Evolutionary conservation across 1,284 basidiomycete genomes (phyloP), one percentile per base, ranked within the genome.

Genomic region (Amylostereum chailletii): DNA sequence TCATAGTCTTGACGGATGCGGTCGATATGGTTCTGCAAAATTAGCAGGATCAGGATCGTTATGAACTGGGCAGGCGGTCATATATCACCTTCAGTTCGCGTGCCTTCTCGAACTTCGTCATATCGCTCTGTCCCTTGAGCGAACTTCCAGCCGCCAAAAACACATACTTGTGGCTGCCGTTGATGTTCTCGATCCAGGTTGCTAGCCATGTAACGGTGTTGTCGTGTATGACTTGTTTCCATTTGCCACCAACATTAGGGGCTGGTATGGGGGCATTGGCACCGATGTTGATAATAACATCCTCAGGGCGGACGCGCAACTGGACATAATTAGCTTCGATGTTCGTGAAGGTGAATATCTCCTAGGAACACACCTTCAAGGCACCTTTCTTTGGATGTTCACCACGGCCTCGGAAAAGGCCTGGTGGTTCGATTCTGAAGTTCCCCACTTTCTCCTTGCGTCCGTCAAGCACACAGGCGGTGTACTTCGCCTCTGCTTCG

Each of bases 381-480:
- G 86, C 86, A 29, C 96, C 96, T 66, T 97, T 98, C 75, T 90
- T 94, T 1, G 96, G 96, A 68, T 99, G 96, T 60, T 97, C 93
- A 52, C 96, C 96, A 57, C 96, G 94, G 52, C 96, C 96, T 67
- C 95, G 78, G 72, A 99, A 99, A 41, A 99, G 73, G 40, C 94
- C 93, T 19, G 96, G 96, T 62, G 96, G 96, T 76, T 99, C 96
- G 46, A 98, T 86, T 57, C 94, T 83, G 75, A 99, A 98, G 71
- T 99, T 99, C 50, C 96, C 96, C 47, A 97, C 83, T 66, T 96
- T 97, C 72, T 99, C 96, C 68, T 94, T 94, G 48, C 94, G 83
- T 27, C 94, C 95, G 61, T 99, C 94, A 41, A 99, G 82, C 10
- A 86, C 60, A 65, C 95, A 98, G 36, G 78, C 78, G 42, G 82